These are phyloP conservation scores for Dicorynia guianensis DNA, from an alignment of 306 rosid genomes.

Conservation along the genomic window DNA sequence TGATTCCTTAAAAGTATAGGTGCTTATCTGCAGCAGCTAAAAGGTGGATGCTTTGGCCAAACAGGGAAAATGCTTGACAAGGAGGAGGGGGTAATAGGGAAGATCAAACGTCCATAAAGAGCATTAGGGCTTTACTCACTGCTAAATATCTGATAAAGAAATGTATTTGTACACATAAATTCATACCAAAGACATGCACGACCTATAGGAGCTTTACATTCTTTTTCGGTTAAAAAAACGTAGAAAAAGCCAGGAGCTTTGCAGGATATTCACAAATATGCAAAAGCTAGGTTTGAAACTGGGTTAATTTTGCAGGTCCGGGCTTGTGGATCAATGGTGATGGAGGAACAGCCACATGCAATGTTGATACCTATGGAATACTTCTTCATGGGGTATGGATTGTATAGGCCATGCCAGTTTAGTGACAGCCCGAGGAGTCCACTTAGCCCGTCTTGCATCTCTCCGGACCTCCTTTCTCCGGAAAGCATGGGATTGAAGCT, in stretches of 20 bases:
- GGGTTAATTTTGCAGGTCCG: slow-evolving; percentile 69
- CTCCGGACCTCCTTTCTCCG: slow-evolving; percentile 97
- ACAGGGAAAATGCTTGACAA: too few relatives aligned
- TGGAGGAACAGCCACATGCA: slow-evolving; percentile 99
- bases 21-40: not conserved
- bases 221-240: too few relatives aligned
- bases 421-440: slow-evolving; percentile 96
- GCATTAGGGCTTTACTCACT: not conserved
- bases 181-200: slow-evolving; percentile 1
- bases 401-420: slow-evolving; percentile 76
- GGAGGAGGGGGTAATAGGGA: too few relatives aligned
- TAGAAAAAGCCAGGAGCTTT: not conserved
- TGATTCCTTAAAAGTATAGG: not conserved
- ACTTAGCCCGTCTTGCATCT: slow-evolving; percentile 90
- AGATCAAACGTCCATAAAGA: too few relatives aligned
- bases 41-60: not conserved
- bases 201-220: not conserved
- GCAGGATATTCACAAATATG: not conserved
- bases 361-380: slow-evolving; percentile 99
- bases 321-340: slow-evolving; percentile 99
- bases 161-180: not conserved
- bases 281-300: slow-evolving; percentile 20
- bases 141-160: not conserved
- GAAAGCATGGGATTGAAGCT: slow-evolving; percentile 99
- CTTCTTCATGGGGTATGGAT: slow-evolving; percentile 93